Conservation (phyloP, 1,284 basidiomycete species). For the Hemileccinum hortonii region DNA sequence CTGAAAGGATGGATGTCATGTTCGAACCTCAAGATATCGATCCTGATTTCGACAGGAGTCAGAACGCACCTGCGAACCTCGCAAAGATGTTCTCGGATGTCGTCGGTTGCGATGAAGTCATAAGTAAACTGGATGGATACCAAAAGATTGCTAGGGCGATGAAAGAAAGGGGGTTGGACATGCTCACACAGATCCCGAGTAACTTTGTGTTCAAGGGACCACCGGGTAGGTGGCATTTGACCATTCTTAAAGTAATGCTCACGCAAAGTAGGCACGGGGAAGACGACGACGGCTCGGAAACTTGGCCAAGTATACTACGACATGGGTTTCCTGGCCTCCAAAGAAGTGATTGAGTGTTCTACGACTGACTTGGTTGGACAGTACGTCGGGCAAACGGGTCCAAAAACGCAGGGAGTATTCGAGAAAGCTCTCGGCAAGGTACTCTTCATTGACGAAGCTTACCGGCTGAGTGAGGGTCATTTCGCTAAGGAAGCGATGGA, state of each 20-base stretch:
- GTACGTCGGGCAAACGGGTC: conserved; percentile 68
- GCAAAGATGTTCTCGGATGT: conserved; percentile 58
- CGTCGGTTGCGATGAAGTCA: conserved; percentile 56
- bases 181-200: conserved; percentile 54
- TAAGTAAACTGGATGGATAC: conserved; percentile 47
- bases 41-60: conserved; percentile 50
- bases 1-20: conserved; percentile 40
- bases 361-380: conserved; percentile 65
- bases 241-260: not conserved
- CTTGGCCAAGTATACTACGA: conserved; percentile 39
- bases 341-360: conserved; percentile 57
- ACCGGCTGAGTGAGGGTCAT: conserved; percentile 53
- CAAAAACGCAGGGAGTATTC: conserved; percentile 56
- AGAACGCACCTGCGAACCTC: conserved; percentile 51
- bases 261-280: conserved; percentile 36
- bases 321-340: conserved; percentile 26
- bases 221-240: conserved; percentile 36
- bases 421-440: conserved; percentile 63
- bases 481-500: conserved; percentile 69
- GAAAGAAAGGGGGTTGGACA: conserved; percentile 44
- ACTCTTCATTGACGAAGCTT: conserved; percentile 68
- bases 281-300: conserved; percentile 46
- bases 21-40: conserved; percentile 66
- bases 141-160: conserved; percentile 50
- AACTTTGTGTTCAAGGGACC: conserved; percentile 73